These are phyloP conservation scores for Drechslerella coelobrocha DNA, from an alignment of 2,329 filamentous ascomycete genomes.

Conservation along the genomic window DNA sequence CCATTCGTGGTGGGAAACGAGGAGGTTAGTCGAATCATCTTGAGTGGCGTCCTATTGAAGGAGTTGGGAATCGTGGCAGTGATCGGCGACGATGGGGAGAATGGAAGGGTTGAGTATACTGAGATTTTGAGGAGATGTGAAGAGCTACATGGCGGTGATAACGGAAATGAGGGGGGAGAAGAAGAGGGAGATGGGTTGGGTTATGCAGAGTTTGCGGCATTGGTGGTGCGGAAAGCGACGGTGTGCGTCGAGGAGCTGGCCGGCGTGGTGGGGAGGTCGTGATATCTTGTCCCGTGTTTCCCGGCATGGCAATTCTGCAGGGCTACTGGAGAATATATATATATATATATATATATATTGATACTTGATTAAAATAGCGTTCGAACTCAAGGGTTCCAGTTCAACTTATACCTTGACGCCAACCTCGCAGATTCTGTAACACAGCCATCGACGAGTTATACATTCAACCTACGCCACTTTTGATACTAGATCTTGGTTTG, in stretches of 20 bases:
- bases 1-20: conserved; percentile 34
- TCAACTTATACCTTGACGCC: no score
- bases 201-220: conserved; percentile 38
- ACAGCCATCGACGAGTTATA: no score
- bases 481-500: no score
- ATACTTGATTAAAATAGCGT: no score
- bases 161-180: background rate
- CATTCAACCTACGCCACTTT: no score
- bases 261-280: conserved; percentile 33
- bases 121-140: conserved; percentile 22
- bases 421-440: background rate
- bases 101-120: conserved; percentile 21
- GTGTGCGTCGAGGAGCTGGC: conserved; percentile 26
- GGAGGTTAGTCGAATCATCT: conserved; percentile 39
- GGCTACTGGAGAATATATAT: background rate
- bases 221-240: conserved; percentile 23
- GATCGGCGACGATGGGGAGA: conserved; percentile 19
- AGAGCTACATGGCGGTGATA: conserved; percentile 8
- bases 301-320: background rate
- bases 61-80: conserved; percentile 25
- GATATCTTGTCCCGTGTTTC: background rate
- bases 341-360: no score
- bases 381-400: no score
- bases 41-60: conserved; percentile 33
- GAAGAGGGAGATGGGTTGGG: conserved; percentile 13